These are phyloP conservation scores for Aleurites moluccanus DNA, from an alignment of 441 rosid genomes.

Conservation along the genomic window DNA sequence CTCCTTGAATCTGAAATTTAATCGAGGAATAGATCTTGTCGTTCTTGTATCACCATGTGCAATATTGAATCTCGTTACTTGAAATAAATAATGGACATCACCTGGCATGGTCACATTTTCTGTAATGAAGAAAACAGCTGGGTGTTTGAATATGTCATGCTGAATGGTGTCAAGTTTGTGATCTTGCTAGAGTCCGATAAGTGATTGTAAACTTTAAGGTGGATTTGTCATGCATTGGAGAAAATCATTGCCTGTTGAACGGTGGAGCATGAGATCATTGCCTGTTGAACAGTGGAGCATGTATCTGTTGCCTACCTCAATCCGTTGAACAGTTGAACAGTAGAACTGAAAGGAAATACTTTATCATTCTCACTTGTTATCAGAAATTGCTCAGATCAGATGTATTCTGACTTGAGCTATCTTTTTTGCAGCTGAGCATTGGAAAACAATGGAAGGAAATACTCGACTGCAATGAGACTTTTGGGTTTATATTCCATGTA, in stretches of 20 bases:
- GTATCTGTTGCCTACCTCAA: neutral
- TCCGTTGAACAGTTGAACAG: neutral
- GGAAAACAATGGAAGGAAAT: slow-evolving; percentile 91
- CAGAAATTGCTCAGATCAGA: neutral
- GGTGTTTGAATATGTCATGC: neutral
- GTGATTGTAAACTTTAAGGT: neutral
- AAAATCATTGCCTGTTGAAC: too few relatives aligned
- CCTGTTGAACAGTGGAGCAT: neutral
- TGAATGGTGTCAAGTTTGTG: neutral
- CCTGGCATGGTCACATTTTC: too few relatives aligned
- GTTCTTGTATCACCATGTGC: neutral
- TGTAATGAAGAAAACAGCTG: neutral
- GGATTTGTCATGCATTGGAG: neutral
- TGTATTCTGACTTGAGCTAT: neutral
- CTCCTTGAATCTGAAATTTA: too few relatives aligned
- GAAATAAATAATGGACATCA: too few relatives aligned
- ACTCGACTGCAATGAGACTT: slow-evolving; percentile 54
- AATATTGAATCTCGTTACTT: neutral
- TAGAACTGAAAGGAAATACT: neutral
- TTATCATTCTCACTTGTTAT: neutral
- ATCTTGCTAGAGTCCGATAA: too few relatives aligned
- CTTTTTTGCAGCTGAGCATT: slow-evolving; percentile 60
- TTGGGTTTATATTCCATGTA: slow-evolving; percentile 85
- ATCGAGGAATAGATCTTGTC: neutral
- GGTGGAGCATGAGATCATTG: too few relatives aligned